Base-by-base conservation (phyloP, 169 alveolate genomes). In the Nephromyces sp. region DNA sequence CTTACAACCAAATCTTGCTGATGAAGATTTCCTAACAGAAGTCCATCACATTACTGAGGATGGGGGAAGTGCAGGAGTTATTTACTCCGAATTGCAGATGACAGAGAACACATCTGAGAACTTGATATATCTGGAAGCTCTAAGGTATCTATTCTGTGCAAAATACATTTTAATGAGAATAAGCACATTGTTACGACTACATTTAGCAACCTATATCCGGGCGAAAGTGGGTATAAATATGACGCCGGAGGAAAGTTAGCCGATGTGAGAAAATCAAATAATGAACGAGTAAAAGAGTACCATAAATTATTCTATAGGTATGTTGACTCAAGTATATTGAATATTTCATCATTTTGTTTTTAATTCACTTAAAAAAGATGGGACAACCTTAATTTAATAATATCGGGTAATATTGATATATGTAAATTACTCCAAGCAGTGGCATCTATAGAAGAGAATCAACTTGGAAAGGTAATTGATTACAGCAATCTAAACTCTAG, bases 1-100 rank as follows among this genome's bases (percentile, higher is more conserved):
- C 43, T 69, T 89, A 52, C 74, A 71, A 25, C 94, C 94, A 30
- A 81, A 89, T 1, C 71, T 89, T 72, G 84, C 81, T 25, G 86
- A 87, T 24, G 84, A 83, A 33, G 84, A 84, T 25, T 89, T 87
- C 72, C 68, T 83, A 63, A 87, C 93, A 6, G 94, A 89, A 57
- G 89, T 89, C 6, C 94, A 89, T 71, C 92, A 88, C 70, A 68
- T 89, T 32, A 52, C 32, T 66, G 32, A 4, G 6, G 81, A 68
- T 1, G 87, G 86, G 6, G 86, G 83, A 66, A 92, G 89, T 24
- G 33, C 84, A 0, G 86, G 81, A 76, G 84, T 79, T 24, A 80
- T 79, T 43, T 79, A 79, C 70, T 72, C 77, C 30, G 84, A 79
- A 72, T 70, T 79, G 80, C 77, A 79, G 63, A 75, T 78, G 0